These are phyloP conservation scores for Pisolithus tinctorius DNA, from an alignment of 768 basidiomycete genomes.

Conservation along the genomic window DNA sequence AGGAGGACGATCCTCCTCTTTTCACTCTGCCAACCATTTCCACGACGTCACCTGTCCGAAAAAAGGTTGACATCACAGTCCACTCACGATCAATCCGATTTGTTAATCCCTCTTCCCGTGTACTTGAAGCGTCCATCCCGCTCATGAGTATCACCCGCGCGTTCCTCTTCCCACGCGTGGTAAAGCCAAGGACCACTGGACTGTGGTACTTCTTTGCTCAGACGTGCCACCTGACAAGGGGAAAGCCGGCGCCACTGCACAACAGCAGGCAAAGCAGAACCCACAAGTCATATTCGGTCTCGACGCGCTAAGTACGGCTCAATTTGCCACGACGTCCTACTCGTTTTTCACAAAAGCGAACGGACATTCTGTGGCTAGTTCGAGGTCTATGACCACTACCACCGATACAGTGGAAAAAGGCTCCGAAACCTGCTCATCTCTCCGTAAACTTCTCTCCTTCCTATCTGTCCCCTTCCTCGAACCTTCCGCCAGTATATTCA, in stretches of 20 bases:
- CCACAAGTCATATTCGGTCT: constrained; percentile 66
- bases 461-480: constrained; percentile 40
- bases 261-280: constrained; percentile 7
- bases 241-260: constrained; percentile 29
- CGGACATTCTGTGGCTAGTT: constrained; percentile 16
- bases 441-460: constrained; percentile 47
- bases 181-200: constrained; percentile 68
- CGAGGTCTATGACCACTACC: constrained; percentile 18
- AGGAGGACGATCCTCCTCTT: constrained; percentile 39
- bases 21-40: constrained; percentile 63
- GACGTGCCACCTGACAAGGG: constrained; percentile 42
- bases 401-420: constrained; percentile 40
- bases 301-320: constrained; percentile 46
- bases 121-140: constrained; percentile 44
- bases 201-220: constrained; percentile 53
- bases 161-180: constrained; percentile 73
- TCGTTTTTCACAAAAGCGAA: background rate
- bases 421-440: constrained; percentile 39
- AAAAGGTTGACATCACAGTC: constrained; percentile 64
- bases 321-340: constrained; percentile 38
- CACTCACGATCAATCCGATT: constrained; percentile 46
- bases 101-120: constrained; percentile 42
- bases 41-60: constrained; percentile 66
- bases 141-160: constrained; percentile 47
- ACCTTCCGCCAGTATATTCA: constrained; percentile 48